These are phyloP conservation scores for Vitis hybrid DNA, from an alignment of 177 flowering plant species.

Conservation along the genomic window DNA sequence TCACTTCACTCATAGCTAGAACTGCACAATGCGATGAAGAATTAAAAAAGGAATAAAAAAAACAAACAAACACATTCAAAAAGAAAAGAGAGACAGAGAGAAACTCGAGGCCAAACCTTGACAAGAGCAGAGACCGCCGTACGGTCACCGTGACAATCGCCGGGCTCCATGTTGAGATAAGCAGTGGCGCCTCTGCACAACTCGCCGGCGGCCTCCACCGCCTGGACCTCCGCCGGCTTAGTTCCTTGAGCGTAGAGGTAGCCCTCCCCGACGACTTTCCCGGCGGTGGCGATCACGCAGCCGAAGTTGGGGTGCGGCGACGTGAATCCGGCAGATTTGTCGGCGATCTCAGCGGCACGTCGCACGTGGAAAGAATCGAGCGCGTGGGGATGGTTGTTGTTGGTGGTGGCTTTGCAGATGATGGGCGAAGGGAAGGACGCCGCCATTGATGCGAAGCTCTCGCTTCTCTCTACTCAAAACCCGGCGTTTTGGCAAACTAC, in stretches of 20 bases:
- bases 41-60: not conserved
- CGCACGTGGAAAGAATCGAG: slow-evolving; percentile 48
- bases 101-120: slow-evolving; percentile 35
- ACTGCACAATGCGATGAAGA: no score
- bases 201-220: slow-evolving; percentile 72
- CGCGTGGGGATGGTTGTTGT: slow-evolving; percentile 17
- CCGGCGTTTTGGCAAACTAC: not conserved
- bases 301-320: slow-evolving; percentile 93
- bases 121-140: slow-evolving; percentile 77
- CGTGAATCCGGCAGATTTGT: slow-evolving; percentile 77
- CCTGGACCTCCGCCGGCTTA: slow-evolving; percentile 74
- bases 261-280: slow-evolving; percentile 66
- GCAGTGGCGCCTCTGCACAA: slow-evolving; percentile 69
- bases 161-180: slow-evolving; percentile 89
- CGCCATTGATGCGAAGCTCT: not conserved
- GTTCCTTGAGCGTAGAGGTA: slow-evolving; percentile 81
- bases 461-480: not conserved
- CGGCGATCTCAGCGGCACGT: slow-evolving; percentile 72
- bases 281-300: slow-evolving; percentile 56
- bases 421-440: slow-evolving; percentile 7
- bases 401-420: slow-evolving; percentile 14
- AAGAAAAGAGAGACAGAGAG: not conserved
- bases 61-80: not conserved
- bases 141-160: slow-evolving; percentile 78
- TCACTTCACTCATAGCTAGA: no score